phyloP scores from a whole-genome alignment of 257 asterid genomes.

The Rauvolfia tetraphylla region DNA sequence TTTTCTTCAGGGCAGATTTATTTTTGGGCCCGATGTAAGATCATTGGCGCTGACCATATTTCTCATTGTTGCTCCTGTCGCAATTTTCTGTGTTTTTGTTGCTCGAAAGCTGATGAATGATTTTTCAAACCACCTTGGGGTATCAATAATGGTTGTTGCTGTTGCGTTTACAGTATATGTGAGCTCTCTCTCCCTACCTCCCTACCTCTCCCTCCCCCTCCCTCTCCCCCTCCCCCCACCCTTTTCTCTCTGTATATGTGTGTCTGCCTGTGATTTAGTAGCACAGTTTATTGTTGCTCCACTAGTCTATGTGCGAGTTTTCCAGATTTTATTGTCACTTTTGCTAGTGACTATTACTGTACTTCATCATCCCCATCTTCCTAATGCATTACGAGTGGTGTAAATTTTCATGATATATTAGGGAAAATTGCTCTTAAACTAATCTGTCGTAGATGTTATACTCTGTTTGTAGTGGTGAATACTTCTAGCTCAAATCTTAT shows the following conservation, averaged over 20 bases:
- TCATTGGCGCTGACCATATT: slow-evolving; percentile 76
- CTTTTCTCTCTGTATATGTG: slow-evolving; percentile 12
- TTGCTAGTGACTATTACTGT: neutral
- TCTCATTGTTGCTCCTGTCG: slow-evolving; percentile 80
- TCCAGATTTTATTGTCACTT: neutral
- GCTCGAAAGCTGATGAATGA: slow-evolving; percentile 80
- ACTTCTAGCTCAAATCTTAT: too few relatives aligned
- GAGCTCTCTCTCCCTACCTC: slow-evolving; percentile 20
- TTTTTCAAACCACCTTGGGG: slow-evolving; percentile 61
- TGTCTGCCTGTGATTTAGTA: neutral
- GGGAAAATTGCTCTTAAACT: too few relatives aligned
- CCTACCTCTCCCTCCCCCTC: slow-evolving; percentile 20
- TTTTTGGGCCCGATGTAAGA: slow-evolving; percentile 94
- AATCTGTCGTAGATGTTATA: too few relatives aligned
- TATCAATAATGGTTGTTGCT: slow-evolving; percentile 69
- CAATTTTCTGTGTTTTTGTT: slow-evolving; percentile 80
- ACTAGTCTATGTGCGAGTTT: neutral
- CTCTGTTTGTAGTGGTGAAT: too few relatives aligned
- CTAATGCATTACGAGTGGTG: too few relatives aligned
- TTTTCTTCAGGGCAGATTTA: slow-evolving; percentile 79
- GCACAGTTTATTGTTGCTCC: neutral
- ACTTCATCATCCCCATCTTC: too few relatives aligned
- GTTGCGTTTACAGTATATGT: slow-evolving; percentile 70
- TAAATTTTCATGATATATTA: too few relatives aligned
- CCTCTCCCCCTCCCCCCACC: slow-evolving; percentile 16